These are phyloP conservation scores for Colletotrichum eremochloae DNA, from an alignment of 2,329 filamentous ascomycete genomes.

Conservation along the genomic window DNA sequence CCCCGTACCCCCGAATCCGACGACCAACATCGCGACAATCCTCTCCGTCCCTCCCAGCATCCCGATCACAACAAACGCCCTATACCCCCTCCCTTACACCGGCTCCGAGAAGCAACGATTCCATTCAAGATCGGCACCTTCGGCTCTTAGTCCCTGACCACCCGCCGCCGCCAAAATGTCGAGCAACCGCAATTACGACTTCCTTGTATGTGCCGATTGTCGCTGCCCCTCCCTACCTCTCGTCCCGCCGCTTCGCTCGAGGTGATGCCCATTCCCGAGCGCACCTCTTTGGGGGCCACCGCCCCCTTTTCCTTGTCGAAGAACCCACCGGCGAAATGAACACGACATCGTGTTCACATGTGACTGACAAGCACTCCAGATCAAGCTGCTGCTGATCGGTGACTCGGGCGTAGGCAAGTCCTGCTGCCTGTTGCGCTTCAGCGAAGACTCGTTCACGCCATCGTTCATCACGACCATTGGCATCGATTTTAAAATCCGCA, in stretches of 20 bases:
- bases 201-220: slow-evolving; percentile 77
- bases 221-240: slow-evolving; percentile 43
- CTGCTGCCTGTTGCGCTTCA: slow-evolving; percentile 96
- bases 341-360: slow-evolving; percentile 42
- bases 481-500: slow-evolving; percentile 99
- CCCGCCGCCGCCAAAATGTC: slow-evolving; percentile 75
- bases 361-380: slow-evolving; percentile 65
- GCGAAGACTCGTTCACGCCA: slow-evolving; percentile 96
- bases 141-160: slow-evolving; percentile 38
- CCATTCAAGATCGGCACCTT: slow-evolving; percentile 31
- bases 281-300: background rate
- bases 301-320: background rate
- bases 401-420: slow-evolving; percentile 98
- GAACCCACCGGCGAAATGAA: slow-evolving; percentile 38
- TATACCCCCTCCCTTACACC: background rate
- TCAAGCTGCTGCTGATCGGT: slow-evolving; percentile 96
- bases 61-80: slow-evolving; percentile 16
- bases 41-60: slow-evolving; percentile 3
- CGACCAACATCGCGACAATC: slow-evolving; percentile 36
- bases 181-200: slow-evolving; percentile 98
- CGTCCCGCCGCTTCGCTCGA: slow-evolving; percentile 25
- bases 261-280: slow-evolving; percentile 8
- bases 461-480: slow-evolving; percentile 99
- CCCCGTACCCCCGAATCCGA: slow-evolving; percentile 32
- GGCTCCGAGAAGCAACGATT: slow-evolving; percentile 11